These are phyloP conservation scores for Phytopythium mirpurense DNA, from an alignment of 352 stramenopile species.

Conservation along the genomic window DNA sequence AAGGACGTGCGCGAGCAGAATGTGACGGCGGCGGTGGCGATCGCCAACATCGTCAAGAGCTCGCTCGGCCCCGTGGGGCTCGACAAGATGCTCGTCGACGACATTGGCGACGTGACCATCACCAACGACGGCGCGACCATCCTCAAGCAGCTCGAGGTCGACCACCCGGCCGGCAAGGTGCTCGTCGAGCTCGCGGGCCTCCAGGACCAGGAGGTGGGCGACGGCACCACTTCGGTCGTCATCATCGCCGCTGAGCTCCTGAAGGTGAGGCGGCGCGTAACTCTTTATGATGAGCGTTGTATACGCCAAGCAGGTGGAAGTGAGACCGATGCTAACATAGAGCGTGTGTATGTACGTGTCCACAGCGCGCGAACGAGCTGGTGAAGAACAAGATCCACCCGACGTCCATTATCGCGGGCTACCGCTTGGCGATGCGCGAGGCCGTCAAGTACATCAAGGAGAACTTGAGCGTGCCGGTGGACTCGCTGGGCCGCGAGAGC, in stretches of 20 bases:
- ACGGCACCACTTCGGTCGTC: slow-evolving; percentile 99
- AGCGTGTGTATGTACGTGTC: not conserved
- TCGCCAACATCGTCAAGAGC: slow-evolving; percentile 99
- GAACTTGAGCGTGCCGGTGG: slow-evolving; percentile 95
- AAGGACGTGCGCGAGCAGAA: slow-evolving; percentile 94
- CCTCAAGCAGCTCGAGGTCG: slow-evolving; percentile 98
- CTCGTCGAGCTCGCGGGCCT: slow-evolving; percentile 97
- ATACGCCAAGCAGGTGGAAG: no score
- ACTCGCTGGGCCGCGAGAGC: slow-evolving; percentile 92
- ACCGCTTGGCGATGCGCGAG: slow-evolving; percentile 97
- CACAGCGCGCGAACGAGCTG: slow-evolving; percentile 93
- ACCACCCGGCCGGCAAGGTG: slow-evolving; percentile 98
- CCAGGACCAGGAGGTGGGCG: slow-evolving; percentile 99
- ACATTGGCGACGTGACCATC: slow-evolving; percentile 99
- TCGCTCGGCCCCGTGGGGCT: slow-evolving; percentile 98
- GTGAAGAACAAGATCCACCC: slow-evolving; percentile 99
- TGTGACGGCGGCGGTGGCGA: slow-evolving; percentile 96
- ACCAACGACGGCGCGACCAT: slow-evolving; percentile 99
- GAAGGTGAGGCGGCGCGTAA: slow-evolving; percentile 34
- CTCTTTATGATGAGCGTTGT: slow-evolving; percentile 4
- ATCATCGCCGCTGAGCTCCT: slow-evolving; percentile 99
- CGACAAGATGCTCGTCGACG: slow-evolving; percentile 98
- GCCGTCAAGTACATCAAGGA: slow-evolving; percentile 99
- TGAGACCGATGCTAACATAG: no score
- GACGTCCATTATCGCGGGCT: slow-evolving; percentile 99